Evolutionary conservation across 2,329 filamentous ascomycete species (phyloP).

Genomic region (Didymella lethalis): DNA sequence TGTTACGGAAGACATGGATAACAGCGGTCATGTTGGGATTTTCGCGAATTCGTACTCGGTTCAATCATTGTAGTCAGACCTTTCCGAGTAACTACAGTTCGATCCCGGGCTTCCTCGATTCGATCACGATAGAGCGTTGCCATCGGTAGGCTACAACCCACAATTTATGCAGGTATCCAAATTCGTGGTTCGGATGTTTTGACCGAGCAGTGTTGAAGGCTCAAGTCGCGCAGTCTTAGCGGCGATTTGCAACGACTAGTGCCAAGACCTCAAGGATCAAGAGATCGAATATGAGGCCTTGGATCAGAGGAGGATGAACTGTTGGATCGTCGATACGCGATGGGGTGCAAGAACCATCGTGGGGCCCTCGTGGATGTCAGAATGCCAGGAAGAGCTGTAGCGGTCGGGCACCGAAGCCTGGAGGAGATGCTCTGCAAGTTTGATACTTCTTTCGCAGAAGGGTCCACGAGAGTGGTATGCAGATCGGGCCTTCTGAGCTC

Average conservation of each 20-base stretch:
- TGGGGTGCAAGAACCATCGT: neutral
- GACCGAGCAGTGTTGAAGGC: neutral
- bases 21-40: neutral
- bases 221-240: slow-evolving; percentile 9
- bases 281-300: slow-evolving; percentile 15
- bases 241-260: slow-evolving; percentile 18
- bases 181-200: neutral
- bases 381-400: neutral
- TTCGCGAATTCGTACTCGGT: neutral
- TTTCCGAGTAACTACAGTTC: neutral
- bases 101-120: neutral
- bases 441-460: neutral
- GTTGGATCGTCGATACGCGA: slow-evolving; percentile 10
- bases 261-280: slow-evolving; percentile 18
- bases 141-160: neutral
- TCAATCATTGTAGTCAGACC: no score
- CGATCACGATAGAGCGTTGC: neutral
- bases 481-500: neutral
- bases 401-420: neutral
- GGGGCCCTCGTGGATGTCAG: neutral
- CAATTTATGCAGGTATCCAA: neutral
- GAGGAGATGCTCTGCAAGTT: neutral
- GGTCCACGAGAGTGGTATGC: neutral
- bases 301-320: slow-evolving; percentile 6
- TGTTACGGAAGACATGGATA: neutral